Base-by-base conservation (phyloP, 139 green algal genomes). In the Coccomyxa sp. region DNA sequence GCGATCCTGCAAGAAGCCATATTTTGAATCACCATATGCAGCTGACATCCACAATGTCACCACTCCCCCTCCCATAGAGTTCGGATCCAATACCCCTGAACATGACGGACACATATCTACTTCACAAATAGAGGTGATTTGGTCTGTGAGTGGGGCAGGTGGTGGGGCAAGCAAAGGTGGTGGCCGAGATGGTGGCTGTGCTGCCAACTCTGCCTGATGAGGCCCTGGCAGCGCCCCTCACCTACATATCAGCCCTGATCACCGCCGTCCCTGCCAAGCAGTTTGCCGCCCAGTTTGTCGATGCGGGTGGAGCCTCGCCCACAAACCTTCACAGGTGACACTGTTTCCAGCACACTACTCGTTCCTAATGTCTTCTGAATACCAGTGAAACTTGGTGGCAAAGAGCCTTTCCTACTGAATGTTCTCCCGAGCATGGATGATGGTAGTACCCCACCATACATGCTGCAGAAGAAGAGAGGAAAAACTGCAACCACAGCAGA, bases 301-400 rank as follows among this genome's bases (percentile, higher is more conserved):
- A 74, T 51, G 82, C 85, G 57, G 88, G 93, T 1, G 94, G 94
- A 31, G 80, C 95, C 68, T 59, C 77, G 0, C 76, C 85, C 10
- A 38, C 67, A 10, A 78, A 88, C 0, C 51, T 95, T 57, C 83
- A 91, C 38, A 91, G 87, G 80, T 77, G 83, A 58, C 38, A 51
- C 38, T 51, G 38, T 51, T 7, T 51, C 38, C 38, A 7, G 38
- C 38, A 51, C 38, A 51, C 7, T 7, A 51, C 38, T 11, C 38
- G 7, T 51, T 7, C 38, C 38, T 51, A 3, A 3, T 51, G 38
- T 51, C 38, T 51, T 51, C 38, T 51, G 38, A 51, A 51, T 51
- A 51, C 38, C 38, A 51, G 38, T 51, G 38, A 51, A 7, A 51
- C 38, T 11, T 51, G 38, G 38, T 7, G 7, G 38, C 38, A 51